Evolutionary conservation across 2,329 filamentous ascomycete genomes (phyloP), one percentile per base, ranked within the genome.

Genomic region (Sclerotiophoma versabilis): DNA sequence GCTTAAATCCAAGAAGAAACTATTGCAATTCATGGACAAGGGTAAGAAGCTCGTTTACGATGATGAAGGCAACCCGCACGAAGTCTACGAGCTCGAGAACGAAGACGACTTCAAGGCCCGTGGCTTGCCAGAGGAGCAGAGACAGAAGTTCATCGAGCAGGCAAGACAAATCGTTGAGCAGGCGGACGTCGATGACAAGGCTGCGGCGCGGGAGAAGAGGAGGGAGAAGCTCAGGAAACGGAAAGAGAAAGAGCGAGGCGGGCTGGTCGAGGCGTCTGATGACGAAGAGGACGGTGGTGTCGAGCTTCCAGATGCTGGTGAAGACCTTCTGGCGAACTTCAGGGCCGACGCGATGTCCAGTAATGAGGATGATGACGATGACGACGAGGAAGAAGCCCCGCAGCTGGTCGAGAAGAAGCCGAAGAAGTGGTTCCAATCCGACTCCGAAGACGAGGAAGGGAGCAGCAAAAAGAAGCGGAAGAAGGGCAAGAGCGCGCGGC

Each of bases 1-100:
- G n/a, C 84, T 98, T 62, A 89, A 89, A 69, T 96, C 91, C 17
- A 98, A 97, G 82, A 96, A 96, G 83, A 90, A 96, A 76, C 84
- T 97, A 62, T 84, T 92, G 70, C 95, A 96, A 73, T 90, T 91
- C 80, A 96, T 92, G 80, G 91, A 92, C 70, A 90, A 89, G 71
- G 90, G 91, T 11, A 88, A 85, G 33, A 96, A 95, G 73, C 79
- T 97, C 7, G 83, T 97, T 5, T 99, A 93, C 73, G 93, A 98
- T 76, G 93, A 96, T 41, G 92, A 97, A 26, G 93, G 93, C 64
- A 87, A 90, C 58, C 83, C 92, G 3, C 92, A 95, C 74, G 85
- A 90, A 59, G 75, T 96, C 12, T 97, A 98, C 78, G 90, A 96
- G 73, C 86, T 99, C 63, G 89, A 93, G 71, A 86, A 90, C 74